These are phyloP conservation scores for Atkinsonella texensis DNA, from an alignment of 2,329 filamentous ascomycete genomes.

Conservation along the genomic window DNA sequence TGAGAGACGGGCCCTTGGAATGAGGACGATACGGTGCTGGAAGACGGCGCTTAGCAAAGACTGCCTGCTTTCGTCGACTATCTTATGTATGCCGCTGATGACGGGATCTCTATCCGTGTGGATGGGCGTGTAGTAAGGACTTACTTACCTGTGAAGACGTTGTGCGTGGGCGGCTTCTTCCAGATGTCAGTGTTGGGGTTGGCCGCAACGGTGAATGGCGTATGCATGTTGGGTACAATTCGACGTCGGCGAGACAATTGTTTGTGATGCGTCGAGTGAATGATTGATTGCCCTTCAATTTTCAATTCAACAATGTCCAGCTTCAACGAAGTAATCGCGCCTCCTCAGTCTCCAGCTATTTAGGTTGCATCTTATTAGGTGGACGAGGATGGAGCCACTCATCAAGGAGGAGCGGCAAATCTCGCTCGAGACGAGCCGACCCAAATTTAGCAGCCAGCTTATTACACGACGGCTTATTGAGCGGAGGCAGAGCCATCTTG, in stretches of 20 bases:
- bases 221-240: neutral
- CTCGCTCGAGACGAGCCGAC: too few relatives aligned
- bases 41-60: neutral
- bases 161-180: constrained; percentile 58
- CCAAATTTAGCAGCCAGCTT: too few relatives aligned
- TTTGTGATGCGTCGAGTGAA: neutral
- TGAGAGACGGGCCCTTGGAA: constrained; percentile 32
- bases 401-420: neutral
- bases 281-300: too few relatives aligned
- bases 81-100: neutral
- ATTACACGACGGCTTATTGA: too few relatives aligned
- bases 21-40: constrained; percentile 19
- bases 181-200: constrained; percentile 59
- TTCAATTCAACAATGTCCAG: neutral
- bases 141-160: constrained; percentile 47
- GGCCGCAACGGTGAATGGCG: constrained; percentile 40
- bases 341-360: neutral
- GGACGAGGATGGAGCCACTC: neutral
- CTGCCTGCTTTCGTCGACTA: neutral
- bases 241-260: neutral
- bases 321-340: neutral
- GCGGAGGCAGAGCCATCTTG: too few relatives aligned
- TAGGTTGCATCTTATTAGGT: neutral
- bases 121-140: neutral
- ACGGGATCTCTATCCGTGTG: neutral